Percentiles rank a stretch among this genome's conserved stretches.
phyloP scores from a whole-genome alignment of 768 basidiomycete genomes.

The Xerocomus potaroensis region DNA sequence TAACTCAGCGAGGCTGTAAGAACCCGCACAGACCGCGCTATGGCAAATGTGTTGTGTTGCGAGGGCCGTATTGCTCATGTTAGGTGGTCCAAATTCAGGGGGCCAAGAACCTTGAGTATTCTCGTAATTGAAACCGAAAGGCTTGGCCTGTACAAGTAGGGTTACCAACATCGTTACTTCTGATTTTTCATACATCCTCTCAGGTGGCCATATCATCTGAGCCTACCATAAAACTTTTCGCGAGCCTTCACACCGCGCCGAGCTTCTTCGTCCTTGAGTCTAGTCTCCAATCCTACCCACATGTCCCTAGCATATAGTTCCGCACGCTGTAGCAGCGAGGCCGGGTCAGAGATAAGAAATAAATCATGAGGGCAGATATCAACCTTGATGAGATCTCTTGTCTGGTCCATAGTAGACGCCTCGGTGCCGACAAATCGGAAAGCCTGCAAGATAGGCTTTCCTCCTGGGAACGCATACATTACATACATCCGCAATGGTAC shows the following conservation, averaged over 20 bases:
- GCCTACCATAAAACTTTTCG: conserved; percentile 41
- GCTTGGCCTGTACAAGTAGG: too few relatives aligned
- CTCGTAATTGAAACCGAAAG: too few relatives aligned
- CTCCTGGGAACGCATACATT: conserved; percentile 55
- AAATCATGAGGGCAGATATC: conserved; percentile 4
- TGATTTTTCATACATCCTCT: too few relatives aligned
- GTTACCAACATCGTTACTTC: too few relatives aligned
- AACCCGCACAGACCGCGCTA: too few relatives aligned
- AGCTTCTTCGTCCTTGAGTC: conserved; percentile 61
- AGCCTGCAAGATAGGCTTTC: conserved; percentile 48
- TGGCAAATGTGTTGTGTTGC: too few relatives aligned
- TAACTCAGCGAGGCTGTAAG: too few relatives aligned
- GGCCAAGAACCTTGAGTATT: too few relatives aligned
- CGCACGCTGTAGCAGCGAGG: conserved; percentile 55
- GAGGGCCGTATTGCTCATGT: too few relatives aligned
- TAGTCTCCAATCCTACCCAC: conserved; percentile 52
- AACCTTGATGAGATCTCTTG: conserved; percentile 57
- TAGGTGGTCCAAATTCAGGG: too few relatives aligned
- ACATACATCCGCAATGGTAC: conserved; percentile 57
- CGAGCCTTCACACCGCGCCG: conserved; percentile 57
- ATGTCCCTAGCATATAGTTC: conserved; percentile 61
- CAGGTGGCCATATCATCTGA: too few relatives aligned
- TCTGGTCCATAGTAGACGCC: conserved; percentile 45
- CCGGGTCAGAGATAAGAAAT: conserved; percentile 42
- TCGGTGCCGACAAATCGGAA: conserved; percentile 63